These are phyloP conservation scores for Hemisphaericaspora lyxosophila DNA, from an alignment of 1,139 yeast genomes.

Conservation along the genomic window DNA sequence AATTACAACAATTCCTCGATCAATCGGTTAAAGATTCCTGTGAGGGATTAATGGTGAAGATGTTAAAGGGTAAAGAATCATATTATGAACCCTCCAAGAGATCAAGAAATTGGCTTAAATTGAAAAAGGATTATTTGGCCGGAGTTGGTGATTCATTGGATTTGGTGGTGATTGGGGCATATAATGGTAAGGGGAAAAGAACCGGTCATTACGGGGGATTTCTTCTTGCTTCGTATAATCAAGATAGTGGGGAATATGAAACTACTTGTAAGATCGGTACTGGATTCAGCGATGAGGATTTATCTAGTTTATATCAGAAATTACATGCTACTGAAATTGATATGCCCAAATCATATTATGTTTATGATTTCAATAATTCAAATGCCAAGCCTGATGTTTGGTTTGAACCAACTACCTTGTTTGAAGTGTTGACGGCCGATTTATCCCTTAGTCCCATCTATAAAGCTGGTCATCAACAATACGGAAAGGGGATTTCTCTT, in stretches of 20 bases:
- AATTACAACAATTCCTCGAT: constrained; percentile 82
- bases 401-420: constrained; percentile 86
- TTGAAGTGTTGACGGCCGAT: constrained; percentile 95
- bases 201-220: constrained; percentile 96
- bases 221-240: constrained; percentile 82
- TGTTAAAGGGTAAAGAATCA: constrained; percentile 77
- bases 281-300: constrained; percentile 87
- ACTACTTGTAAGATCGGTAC: constrained; percentile 97
- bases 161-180: constrained; percentile 91
- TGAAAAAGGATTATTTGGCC: constrained; percentile 89
- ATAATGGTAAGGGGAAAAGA: constrained; percentile 90
- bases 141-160: constrained; percentile 97
- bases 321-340: constrained; percentile 68
- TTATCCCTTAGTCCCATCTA: constrained; percentile 88
- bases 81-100: constrained; percentile 93
- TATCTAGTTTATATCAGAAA: constrained; percentile 56
- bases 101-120: constrained; percentile 91
- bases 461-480: constrained; percentile 76
- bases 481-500: constrained; percentile 86
- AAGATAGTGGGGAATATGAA: constrained; percentile 88
- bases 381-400: constrained; percentile 87
- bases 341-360: constrained; percentile 67
- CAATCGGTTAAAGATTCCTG: constrained; percentile 87
- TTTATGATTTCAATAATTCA: constrained; percentile 62
- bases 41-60: constrained; percentile 95